Percentiles rank a stretch among this genome's conserved stretches.
Evolutionary conservation across 805 yeast genomes (phyloP).

Genomic region (Grigorovia jiainica): DNA sequence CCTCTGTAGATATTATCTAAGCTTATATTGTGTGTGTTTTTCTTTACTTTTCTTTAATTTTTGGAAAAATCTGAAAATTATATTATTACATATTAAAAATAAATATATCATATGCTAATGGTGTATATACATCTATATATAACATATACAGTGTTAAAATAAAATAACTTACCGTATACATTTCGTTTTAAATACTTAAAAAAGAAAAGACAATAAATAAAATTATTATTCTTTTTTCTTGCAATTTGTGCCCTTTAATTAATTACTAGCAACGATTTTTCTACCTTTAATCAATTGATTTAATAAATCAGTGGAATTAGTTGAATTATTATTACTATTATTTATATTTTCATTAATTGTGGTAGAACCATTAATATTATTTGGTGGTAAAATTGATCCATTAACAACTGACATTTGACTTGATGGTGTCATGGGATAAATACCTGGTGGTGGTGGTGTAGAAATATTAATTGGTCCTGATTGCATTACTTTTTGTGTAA

Average conservation of each 20-base stretch:
- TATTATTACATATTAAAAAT: too few relatives aligned
- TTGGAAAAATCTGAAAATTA: too few relatives aligned
- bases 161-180: too few relatives aligned
- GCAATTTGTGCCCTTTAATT: background rate
- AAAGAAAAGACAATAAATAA: too few relatives aligned
- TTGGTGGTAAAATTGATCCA: constrained; percentile 13
- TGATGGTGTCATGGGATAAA: constrained; percentile 27
- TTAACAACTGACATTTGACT: constrained; percentile 1
- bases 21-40: too few relatives aligned
- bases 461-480: constrained; percentile 7
- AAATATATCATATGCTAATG: too few relatives aligned
- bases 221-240: background rate
- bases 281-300: constrained; percentile 81
- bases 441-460: constrained; percentile 65
- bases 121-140: too few relatives aligned
- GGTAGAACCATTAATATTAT: constrained; percentile 11
- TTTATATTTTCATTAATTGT: constrained; percentile 6
- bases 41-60: too few relatives aligned
- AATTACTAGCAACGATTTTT: constrained; percentile 31
- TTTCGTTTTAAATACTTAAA: too few relatives aligned
- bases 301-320: constrained; percentile 69
- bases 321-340: constrained; percentile 20
- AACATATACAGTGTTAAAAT: too few relatives aligned
- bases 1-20: too few relatives aligned
- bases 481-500: background rate